Percentiles rank a stretch among this genome's conserved stretches.
Conservation (phyloP, 139 green algal genomes). For the Chlamydomonas schloesseri region DNA sequence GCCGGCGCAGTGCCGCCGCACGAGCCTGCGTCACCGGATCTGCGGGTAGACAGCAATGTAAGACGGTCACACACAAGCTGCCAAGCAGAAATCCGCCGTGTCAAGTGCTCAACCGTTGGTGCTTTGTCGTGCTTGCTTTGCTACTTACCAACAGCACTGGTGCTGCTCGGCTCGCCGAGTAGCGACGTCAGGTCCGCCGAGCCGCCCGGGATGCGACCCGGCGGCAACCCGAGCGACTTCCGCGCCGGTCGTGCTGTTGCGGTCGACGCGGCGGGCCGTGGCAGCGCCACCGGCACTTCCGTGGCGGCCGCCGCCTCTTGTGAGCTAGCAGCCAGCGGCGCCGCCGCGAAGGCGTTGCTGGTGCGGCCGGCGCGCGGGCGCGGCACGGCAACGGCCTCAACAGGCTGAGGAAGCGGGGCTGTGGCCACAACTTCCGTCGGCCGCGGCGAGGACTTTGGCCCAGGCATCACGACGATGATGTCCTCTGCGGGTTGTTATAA, state of each 20-base stretch:
- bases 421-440: no score
- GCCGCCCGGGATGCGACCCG: conserved; percentile 19
- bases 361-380: neutral
- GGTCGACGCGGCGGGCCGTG: neutral
- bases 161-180: neutral
- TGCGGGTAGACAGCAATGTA: neutral
- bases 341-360: neutral
- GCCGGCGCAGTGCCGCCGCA: neutral
- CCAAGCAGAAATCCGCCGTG: no score
- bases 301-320: neutral
- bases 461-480: no score
- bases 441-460: no score
- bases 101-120: no score
- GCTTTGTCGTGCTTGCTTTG: no score
- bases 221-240: conserved; percentile 11
- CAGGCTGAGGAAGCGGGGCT: no score
- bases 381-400: no score
- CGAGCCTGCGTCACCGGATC: conserved; percentile 7
- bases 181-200: conserved; percentile 4
- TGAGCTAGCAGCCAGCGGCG: neutral
- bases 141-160: neutral
- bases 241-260: neutral
- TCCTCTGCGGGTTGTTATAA: no score
- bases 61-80: no score
- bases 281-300: neutral